phyloP scores from a whole-genome alignment of 306 rosid species.

The Carpinus viminea region DNA sequence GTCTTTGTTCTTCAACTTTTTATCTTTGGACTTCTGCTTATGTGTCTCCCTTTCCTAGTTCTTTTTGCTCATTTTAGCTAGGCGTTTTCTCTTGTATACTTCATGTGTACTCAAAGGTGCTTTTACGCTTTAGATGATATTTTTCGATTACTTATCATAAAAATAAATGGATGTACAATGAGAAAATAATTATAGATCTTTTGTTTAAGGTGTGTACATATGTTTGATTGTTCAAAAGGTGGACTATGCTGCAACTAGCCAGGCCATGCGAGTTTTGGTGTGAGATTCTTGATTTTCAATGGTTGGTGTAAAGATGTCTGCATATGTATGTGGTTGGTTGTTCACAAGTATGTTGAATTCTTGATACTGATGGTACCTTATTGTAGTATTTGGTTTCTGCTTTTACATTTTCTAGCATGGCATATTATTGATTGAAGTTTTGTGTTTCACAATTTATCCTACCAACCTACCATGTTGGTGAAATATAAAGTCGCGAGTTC shows the following conservation, averaged over 20 bases:
- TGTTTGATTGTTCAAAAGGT: conserved; percentile 2
- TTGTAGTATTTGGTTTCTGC: background rate
- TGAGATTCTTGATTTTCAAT: background rate
- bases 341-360: background rate
- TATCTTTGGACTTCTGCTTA: too few relatives aligned
- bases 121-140: too few relatives aligned
- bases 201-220: background rate
- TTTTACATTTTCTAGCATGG: background rate
- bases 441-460: background rate
- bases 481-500: background rate
- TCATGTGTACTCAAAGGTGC: too few relatives aligned
- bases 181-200: background rate
- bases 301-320: background rate
- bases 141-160: too few relatives aligned
- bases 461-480: background rate
- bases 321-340: background rate
- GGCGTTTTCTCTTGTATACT: too few relatives aligned
- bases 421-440: background rate
- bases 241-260: background rate
- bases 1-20: too few relatives aligned
- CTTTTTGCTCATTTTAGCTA: too few relatives aligned
- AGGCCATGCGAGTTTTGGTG: conserved; percentile 2
- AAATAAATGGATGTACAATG: background rate
- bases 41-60: too few relatives aligned
- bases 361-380: background rate